These are phyloP conservation scores for Colletotrichum zoysiae DNA, from an alignment of 2,329 filamentous ascomycete species.

Conservation along the genomic window DNA sequence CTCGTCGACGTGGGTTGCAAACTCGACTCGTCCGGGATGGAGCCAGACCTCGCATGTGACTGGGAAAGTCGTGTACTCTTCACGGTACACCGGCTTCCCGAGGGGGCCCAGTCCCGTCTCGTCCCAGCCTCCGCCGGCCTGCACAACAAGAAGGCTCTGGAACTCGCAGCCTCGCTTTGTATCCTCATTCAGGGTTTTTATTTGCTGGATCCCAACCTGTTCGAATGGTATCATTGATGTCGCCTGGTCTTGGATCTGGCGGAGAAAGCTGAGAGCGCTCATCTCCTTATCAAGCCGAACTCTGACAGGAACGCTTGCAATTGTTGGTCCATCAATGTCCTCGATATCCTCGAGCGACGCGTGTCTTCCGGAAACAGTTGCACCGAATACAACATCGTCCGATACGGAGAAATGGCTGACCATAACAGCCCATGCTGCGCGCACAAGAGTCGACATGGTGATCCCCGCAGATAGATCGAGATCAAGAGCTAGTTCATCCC, in stretches of 20 bases:
- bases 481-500: conserved; percentile 11
- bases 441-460: conserved; percentile 43
- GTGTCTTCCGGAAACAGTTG: conserved; percentile 48
- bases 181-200: conserved; percentile 38
- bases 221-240: conserved; percentile 45
- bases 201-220: conserved; percentile 44
- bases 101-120: conserved; percentile 25
- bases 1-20: conserved; percentile 37
- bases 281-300: conserved; percentile 35
- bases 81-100: conserved; percentile 26
- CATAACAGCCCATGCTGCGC: conserved; percentile 50
- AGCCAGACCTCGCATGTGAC: conserved; percentile 36
- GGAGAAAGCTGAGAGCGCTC: conserved; percentile 24
- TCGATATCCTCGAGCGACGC: conserved; percentile 46
- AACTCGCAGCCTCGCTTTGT: conserved; percentile 44
- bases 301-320: conserved; percentile 49
- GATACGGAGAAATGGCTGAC: conserved; percentile 52
- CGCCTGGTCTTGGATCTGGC: conserved; percentile 40
- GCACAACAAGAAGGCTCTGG: conserved; percentile 49
- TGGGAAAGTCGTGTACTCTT: conserved; percentile 37
- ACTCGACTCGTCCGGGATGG: conserved; percentile 13
- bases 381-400: conserved; percentile 46
- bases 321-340: conserved; percentile 47
- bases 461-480: conserved; percentile 9
- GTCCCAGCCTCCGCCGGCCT: conserved; percentile 40